Evolutionary conservation across 208 protist species (phyloP).

Genomic region (Tetramitus jugosus): DNA sequence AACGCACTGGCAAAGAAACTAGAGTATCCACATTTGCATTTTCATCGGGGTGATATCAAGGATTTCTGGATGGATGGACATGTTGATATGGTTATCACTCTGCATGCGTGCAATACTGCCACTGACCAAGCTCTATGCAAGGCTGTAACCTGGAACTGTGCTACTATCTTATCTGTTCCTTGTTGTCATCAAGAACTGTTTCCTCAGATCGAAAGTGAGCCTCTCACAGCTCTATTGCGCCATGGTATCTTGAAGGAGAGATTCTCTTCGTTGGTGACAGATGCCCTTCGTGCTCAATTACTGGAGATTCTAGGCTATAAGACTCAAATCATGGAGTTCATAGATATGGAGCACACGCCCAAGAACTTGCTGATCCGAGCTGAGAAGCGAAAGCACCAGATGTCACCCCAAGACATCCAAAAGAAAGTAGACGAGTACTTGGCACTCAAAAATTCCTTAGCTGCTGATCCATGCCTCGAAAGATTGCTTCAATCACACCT

Average conservation of each 20-base stretch:
- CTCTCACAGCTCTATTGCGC: background rate
- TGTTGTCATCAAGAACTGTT: constrained; percentile 5
- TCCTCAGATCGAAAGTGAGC: background rate
- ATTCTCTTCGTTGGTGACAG: background rate
- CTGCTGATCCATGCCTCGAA: no score
- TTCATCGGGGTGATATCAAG: background rate
- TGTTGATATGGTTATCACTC: background rate
- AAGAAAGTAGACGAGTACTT: no score
- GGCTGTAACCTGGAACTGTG: no score
- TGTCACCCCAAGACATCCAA: no score
- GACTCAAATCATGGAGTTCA: background rate
- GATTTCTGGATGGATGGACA: background rate
- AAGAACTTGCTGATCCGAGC: background rate
- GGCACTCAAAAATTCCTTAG: no score
- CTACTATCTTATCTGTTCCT: background rate
- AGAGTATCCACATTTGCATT: background rate
- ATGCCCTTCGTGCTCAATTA: background rate
- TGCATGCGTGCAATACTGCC: constrained; percentile 10
- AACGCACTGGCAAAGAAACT: background rate
- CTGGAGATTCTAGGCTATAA: background rate
- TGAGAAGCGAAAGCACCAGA: no score
- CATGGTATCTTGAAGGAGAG: background rate
- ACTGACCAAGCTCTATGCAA: background rate
- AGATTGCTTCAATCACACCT: no score
- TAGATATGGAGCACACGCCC: background rate